Conservation (phyloP, 345 rosid species). For the Crucihimalaya himalaica region DNA sequence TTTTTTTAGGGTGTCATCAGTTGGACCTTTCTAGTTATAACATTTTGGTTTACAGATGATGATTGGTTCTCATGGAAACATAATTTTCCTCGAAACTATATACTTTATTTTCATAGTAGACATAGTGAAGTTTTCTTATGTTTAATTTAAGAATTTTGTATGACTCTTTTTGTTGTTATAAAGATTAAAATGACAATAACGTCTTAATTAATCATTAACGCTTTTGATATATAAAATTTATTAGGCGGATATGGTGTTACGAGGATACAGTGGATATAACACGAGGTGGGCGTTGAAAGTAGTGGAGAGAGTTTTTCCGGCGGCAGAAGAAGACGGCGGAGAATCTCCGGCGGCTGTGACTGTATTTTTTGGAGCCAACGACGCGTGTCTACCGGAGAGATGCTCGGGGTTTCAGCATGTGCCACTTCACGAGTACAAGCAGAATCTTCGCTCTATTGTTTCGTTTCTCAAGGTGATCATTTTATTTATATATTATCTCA, state of each 20-base stretch:
- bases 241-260: constrained; percentile 65
- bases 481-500: not conserved
- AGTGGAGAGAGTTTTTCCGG: constrained; percentile 58
- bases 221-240: not conserved
- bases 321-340: constrained; percentile 33
- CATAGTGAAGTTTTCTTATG: not conserved
- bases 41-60: too few relatives aligned
- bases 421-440: constrained; percentile 71
- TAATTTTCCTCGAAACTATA: too few relatives aligned
- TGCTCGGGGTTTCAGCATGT: constrained; percentile 86
- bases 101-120: too few relatives aligned
- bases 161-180: not conserved
- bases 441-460: constrained; percentile 66
- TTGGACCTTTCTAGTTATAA: too few relatives aligned
- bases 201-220: not conserved
- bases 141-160: not conserved
- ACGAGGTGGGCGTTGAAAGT: constrained; percentile 85
- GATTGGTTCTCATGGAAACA: too few relatives aligned
- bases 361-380: constrained; percentile 91
- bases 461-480: constrained; percentile 64
- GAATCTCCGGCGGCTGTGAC: constrained; percentile 61
- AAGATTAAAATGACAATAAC: not conserved
- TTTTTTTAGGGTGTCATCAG: too few relatives aligned
- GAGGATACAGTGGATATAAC: constrained; percentile 85
- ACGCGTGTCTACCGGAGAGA: constrained; percentile 81